Evolutionary conservation across 352 stramenopile species (phyloP).

Genomic region (Phytopythium chamaehyphon): DNA sequence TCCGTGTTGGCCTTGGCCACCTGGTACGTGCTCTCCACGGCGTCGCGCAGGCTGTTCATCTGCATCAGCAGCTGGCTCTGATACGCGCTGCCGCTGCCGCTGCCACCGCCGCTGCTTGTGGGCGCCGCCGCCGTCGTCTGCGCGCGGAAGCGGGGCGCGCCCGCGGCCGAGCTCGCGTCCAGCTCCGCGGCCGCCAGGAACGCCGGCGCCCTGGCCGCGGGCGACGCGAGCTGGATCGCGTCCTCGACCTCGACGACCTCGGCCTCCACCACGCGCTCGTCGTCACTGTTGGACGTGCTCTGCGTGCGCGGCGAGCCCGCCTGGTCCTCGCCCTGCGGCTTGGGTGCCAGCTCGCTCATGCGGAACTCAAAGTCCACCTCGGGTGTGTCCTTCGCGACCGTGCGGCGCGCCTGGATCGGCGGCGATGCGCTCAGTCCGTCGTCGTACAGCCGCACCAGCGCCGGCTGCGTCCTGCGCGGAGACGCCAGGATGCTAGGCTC

Average conservation of each 20-base stretch:
- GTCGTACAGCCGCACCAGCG: conserved; percentile 8
- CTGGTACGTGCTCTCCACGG: conserved; percentile 64
- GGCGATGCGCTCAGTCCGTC: background rate
- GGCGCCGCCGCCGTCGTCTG: conserved; percentile 19
- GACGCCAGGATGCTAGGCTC: conserved; percentile 13
- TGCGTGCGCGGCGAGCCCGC: conserved; percentile 13
- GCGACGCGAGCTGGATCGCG: conserved; percentile 17
- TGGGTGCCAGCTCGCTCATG: conserved; percentile 15
- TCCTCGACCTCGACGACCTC: conserved; percentile 22
- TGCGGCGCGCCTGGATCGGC: background rate
- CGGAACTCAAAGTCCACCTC: conserved; percentile 12
- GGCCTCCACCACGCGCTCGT: conserved; percentile 4
- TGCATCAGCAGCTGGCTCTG: conserved; percentile 69
- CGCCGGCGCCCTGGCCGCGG: conserved; percentile 17
- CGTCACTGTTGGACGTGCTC: conserved; percentile 1
- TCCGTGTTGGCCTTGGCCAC: conserved; percentile 54
- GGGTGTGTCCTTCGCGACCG: background rate
- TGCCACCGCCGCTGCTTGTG: conserved; percentile 11
- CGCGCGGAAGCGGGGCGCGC: conserved; percentile 16
- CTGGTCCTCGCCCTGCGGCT: conserved; percentile 20
- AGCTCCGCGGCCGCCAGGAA: conserved; percentile 6
- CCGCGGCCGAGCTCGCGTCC: background rate
- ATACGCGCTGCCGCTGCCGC: conserved; percentile 18
- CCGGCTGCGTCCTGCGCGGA: conserved; percentile 6
- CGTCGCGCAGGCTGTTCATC: conserved; percentile 66